Conservation (phyloP, 1,284 basidiomycete genomes). For the Pseudozyma sp. region DNA sequence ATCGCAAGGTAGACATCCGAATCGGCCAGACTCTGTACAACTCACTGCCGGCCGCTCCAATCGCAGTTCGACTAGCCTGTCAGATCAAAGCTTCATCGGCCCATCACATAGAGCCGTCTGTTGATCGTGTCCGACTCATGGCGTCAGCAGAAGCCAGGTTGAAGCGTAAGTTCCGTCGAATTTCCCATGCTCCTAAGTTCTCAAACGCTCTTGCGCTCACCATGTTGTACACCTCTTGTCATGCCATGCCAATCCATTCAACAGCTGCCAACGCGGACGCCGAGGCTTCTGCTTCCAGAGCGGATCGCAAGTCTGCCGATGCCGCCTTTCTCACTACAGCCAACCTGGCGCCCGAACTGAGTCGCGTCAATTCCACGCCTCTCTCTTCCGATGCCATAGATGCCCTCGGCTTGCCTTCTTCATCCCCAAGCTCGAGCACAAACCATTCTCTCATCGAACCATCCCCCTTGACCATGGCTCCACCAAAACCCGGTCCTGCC, state of each 20-base stretch:
- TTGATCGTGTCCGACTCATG: constrained; percentile 14
- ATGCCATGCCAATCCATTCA: neutral
- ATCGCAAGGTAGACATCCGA: no score
- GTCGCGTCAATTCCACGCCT: constrained; percentile 47
- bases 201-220: neutral
- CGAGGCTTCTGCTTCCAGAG: constrained; percentile 9
- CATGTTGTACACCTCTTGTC: no score
- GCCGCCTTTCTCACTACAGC: constrained; percentile 35
- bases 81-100: no score
- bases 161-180: constrained; percentile 20
- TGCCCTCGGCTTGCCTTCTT: constrained; percentile 21
- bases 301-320: constrained; percentile 49
- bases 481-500: constrained; percentile 47
- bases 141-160: constrained; percentile 41
- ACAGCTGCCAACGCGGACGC: constrained; percentile 35
- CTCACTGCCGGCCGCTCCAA: no score
- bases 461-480: constrained; percentile 40
- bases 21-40: no score
- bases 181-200: neutral
- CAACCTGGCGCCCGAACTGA: constrained; percentile 34
- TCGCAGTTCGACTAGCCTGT: no score
- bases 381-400: constrained; percentile 30
- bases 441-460: constrained; percentile 23
- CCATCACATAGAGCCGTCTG: no score
- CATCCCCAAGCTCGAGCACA: constrained; percentile 2